Evolutionary conservation across 2,329 filamentous ascomycete species (phyloP), one percentile per base, ranked within the genome.

Genomic region (Didymella lethalis): DNA sequence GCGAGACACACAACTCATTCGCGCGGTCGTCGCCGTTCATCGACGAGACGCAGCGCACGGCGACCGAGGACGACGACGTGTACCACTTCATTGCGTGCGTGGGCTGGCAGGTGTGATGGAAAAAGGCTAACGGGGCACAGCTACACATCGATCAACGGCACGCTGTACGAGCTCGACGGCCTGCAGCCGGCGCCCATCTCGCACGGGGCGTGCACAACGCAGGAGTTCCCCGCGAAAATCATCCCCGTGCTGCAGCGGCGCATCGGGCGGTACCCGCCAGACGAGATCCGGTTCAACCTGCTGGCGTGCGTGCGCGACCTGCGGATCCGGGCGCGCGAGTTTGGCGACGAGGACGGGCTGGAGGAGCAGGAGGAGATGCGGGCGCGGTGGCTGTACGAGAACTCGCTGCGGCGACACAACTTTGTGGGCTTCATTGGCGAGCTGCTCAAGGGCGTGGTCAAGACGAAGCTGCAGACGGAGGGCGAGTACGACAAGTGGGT

Each of bases 341-440:
- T 95, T 64, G 93, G 93, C 45, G 95, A 99, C 78, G 75, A 80
- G 43, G 93, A 97, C 73, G 82, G 88, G 77, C 78, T 98, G 66
- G 87, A 87, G 65, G 83, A 89, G 53, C 93, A 98, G 83, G 87
- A 94, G 80, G 84, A 86, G 73, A 97, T 96, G 86, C 85, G 95
- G 51, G 84, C 84, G 57, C 90, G 89, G 64, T 99, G 95, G 95
- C 85, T 88, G 74, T 97, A 95, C 84, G 95, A 99, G 84, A 99
- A 99, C 78, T 90, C 93, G 11, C 82, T 99, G 71, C 82, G 95
- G 61, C 83, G 91, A 69, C 94, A 97, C 78, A 99, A 99, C 78
- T 99, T 99, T 81, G 91, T 99, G 0, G 94, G 93, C 0, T 97
- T 99, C 71, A 90, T 94, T 3, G 93, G 92, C 12, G 93, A 97